These are phyloP conservation scores for Viola odorata DNA, from an alignment of 345 rosid genomes.

Conservation along the genomic window DNA sequence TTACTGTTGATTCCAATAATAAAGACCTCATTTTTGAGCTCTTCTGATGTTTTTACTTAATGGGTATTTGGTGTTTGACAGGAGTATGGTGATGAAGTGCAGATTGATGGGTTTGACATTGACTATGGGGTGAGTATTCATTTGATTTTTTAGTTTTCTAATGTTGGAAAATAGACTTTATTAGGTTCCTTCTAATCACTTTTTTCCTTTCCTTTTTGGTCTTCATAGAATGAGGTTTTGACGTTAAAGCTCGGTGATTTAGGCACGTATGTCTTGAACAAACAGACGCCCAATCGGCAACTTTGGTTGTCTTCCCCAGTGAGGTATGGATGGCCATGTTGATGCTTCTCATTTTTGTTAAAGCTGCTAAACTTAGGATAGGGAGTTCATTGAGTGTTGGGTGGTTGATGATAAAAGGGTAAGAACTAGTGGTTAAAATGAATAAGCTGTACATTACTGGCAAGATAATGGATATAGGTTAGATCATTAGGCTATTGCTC, in stretches of 20 bases:
- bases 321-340: constrained; percentile 36
- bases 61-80: constrained; percentile 16
- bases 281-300: constrained; percentile 88
- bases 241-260: constrained; percentile 70
- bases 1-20: too few relatives aligned
- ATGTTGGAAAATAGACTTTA: neutral
- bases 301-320: constrained; percentile 90
- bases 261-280: constrained; percentile 87
- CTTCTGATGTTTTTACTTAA: neutral
- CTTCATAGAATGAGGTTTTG: constrained; percentile 74
- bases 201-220: neutral
- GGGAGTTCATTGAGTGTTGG: too few relatives aligned
- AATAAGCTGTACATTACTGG: too few relatives aligned
- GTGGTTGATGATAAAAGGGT: too few relatives aligned
- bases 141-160: neutral
- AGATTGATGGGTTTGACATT: constrained; percentile 82
- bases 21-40: too few relatives aligned
- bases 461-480: too few relatives aligned
- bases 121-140: constrained; percentile 72
- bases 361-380: too few relatives aligned
- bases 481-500: too few relatives aligned
- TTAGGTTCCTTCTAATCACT: neutral
- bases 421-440: too few relatives aligned
- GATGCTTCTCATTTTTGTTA: too few relatives aligned
- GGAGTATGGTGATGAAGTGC: constrained; percentile 79